Conservation (phyloP, 192 early-diverging fungal species). For the Coemansia sp. region DNA sequence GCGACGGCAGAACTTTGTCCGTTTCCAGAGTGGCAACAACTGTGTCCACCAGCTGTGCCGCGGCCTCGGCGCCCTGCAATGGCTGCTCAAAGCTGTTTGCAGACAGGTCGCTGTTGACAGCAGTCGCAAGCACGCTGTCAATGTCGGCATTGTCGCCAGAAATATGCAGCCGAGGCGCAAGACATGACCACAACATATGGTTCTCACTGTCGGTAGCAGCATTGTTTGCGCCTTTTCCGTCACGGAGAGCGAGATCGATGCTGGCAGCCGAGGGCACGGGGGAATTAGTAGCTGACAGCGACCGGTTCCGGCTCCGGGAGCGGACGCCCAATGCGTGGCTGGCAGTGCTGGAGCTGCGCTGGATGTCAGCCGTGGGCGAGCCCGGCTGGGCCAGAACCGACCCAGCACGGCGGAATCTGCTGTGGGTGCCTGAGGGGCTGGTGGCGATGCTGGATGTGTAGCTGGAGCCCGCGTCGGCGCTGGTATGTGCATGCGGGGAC, state of each 20-base stretch:
- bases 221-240: background rate
- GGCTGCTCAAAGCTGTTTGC: background rate
- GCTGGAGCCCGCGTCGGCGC: background rate
- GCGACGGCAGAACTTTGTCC: constrained; percentile 17
- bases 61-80: constrained; percentile 1
- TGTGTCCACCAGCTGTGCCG: constrained; percentile 15
- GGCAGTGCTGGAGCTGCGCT: constrained; percentile 29
- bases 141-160: background rate
- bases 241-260: background rate
- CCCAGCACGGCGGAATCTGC: constrained; percentile 21
- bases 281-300: constrained; percentile 17
- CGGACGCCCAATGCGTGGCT: background rate
- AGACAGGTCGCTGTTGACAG: too few species aligned
- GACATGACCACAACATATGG: constrained; percentile 6
- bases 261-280: constrained; percentile 4
- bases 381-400: constrained; percentile 15
- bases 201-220: background rate
- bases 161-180: background rate
- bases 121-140: constrained; percentile 12
- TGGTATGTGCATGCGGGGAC: constrained; percentile 9
- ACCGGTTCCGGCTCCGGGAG: constrained; percentile 15
- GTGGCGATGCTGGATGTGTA: constrained; percentile 15
- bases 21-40: constrained; percentile 10
- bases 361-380: constrained; percentile 13
- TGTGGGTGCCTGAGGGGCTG: constrained; percentile 21